A percentile compares a stretch with the other conserved stretches of the same genome.
Conservation (phyloP, 2,329 filamentous ascomycete species). For the Alternaria viburni region DNA sequence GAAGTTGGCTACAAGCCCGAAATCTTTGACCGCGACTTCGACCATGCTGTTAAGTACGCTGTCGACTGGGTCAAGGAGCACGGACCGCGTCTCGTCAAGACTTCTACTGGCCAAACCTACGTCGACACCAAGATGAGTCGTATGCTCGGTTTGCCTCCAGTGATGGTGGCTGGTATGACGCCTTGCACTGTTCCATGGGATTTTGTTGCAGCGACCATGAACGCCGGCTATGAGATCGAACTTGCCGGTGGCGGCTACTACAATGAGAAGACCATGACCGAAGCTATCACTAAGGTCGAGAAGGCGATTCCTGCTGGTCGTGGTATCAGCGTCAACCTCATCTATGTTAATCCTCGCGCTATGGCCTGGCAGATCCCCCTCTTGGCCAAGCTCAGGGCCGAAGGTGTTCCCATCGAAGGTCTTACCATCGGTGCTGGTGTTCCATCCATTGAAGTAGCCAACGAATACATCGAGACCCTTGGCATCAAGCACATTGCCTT, state of each 20-base stretch:
- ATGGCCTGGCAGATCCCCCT: slow-evolving; percentile 62
- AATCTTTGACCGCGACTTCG: slow-evolving; percentile 93
- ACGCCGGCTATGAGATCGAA: slow-evolving; percentile 58
- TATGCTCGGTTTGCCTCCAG: slow-evolving; percentile 54
- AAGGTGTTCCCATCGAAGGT: slow-evolving; percentile 56
- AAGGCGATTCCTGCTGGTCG: slow-evolving; percentile 55
- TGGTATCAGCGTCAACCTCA: slow-evolving; percentile 61
- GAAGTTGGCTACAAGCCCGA: slow-evolving; percentile 99
- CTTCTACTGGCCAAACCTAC: slow-evolving; percentile 84
- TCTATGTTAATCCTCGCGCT: slow-evolving; percentile 60
- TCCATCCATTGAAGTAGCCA: slow-evolving; percentile 56
- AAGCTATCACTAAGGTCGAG: slow-evolving; percentile 55
- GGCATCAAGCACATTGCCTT: slow-evolving; percentile 57
- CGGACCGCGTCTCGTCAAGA: slow-evolving; percentile 89
- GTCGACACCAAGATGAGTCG: slow-evolving; percentile 81
- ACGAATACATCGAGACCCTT: slow-evolving; percentile 64
- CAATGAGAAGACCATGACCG: slow-evolving; percentile 52
- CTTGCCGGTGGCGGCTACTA: slow-evolving; percentile 60
- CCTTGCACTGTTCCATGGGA: slow-evolving; percentile 56
- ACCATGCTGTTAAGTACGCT: slow-evolving; percentile 92
- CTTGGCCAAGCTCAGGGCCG: slow-evolving; percentile 54
- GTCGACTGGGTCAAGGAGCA: slow-evolving; percentile 98
- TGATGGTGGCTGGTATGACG: slow-evolving; percentile 59
- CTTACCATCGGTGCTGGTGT: slow-evolving; percentile 58
- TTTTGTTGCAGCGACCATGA: slow-evolving; percentile 61